Evolutionary conservation across 1,284 basidiomycete genomes (phyloP), one percentile per base, ranked within the genome.

Genomic region (Apiotrichum porosum): DNA sequence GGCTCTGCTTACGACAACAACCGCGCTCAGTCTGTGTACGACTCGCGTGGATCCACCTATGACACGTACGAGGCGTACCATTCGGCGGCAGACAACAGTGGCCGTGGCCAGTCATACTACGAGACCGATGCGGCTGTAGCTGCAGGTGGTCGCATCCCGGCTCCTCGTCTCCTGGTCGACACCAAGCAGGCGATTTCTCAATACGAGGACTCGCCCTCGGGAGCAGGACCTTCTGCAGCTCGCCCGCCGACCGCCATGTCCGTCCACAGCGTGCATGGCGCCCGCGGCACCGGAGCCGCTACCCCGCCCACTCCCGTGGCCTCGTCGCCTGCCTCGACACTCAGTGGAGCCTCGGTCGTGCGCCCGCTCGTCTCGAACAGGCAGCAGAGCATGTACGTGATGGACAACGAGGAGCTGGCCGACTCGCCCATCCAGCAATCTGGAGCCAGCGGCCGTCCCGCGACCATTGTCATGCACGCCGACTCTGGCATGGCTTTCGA

Each of bases 401-500:
- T 12, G 12, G 26, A 28, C 8, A 12, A 28, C 6, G 8, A 28
- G 26, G 26, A 28, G 26, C 8, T 28, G 26, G 26, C 12, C 26
- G 26, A n/a, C n/a, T n/a, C n/a, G n/a, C n/a, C n/a, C n/a, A n/a
- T n/a, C n/a, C n/a, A n/a, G n/a, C n/a, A n/a, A n/a, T n/a, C n/a
- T 12, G 26, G 26, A 28, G 8, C 26, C 26, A 28, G 26, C 26
- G 26, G 6, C 8, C 26, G 26, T 6, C 26, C 26, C 26, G 26
- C 42, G 12, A 56, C 54, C 8, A 53, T 56, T 32, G 38, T 53
- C 13, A 51, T 51, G 18, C 54, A 56, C 28, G 54, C 54, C 9
- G 54, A 56, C 39, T 47, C 44, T 5, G 54, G 48, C 18, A 19
- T 37, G 32, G 54, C 48, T 14, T 52, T 52, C 39, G 28, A 42